A percentile compares a stretch with the other conserved stretches of the same genome.
Evolutionary conservation across 169 alveolate species (phyloP).

Genomic region (Cryptosporidium muris): DNA sequence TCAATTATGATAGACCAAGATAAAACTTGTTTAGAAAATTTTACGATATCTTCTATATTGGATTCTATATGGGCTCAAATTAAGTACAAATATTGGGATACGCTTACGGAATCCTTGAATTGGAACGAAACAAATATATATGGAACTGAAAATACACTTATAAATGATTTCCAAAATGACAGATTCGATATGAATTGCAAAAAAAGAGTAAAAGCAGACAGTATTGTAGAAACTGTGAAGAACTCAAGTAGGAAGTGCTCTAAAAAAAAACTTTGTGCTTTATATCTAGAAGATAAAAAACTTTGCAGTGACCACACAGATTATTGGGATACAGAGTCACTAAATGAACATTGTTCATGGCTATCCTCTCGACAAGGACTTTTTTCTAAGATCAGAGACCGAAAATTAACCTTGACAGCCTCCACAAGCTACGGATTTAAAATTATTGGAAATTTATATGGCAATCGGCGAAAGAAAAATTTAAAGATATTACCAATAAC

Average conservation of each 20-base stretch:
- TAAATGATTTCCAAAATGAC: neutral
- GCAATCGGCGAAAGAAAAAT: neutral
- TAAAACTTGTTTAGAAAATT: constrained; percentile 21
- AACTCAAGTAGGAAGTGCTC: neutral
- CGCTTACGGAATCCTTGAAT: neutral
- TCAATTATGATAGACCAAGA: constrained; percentile 42
- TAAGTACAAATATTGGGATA: neutral
- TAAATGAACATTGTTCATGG: neutral
- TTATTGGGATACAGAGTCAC: neutral
- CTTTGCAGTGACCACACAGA: neutral
- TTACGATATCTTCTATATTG: constrained; percentile 19
- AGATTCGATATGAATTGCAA: neutral
- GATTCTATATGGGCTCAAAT: constrained; percentile 27
- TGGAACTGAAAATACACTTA: no score
- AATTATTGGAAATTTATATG: constrained; percentile 16
- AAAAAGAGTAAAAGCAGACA: neutral
- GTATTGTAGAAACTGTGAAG: neutral
- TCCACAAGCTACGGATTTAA: constrained; percentile 22
- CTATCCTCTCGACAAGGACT: neutral
- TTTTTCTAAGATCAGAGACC: neutral
- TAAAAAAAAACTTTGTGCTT: neutral
- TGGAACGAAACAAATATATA: no score
- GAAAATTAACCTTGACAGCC: neutral
- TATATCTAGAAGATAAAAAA: no score
- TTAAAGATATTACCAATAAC: constrained; percentile 10